phyloP scores from a whole-genome alignment of 2,329 filamentous ascomycete species.

The Mollisia scopiformis region DNA sequence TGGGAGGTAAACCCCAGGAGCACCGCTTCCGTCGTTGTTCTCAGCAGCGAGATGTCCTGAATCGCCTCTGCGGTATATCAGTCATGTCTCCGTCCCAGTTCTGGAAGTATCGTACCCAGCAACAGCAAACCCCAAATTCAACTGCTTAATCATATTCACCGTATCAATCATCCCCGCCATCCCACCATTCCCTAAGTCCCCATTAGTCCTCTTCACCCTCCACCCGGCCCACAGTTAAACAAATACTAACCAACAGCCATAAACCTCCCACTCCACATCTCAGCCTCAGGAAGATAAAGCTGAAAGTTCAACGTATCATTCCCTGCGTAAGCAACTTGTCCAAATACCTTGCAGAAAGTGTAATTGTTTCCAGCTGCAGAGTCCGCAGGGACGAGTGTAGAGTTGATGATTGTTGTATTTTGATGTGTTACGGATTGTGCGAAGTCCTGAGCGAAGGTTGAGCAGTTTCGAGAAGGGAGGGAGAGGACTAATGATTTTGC shows the following conservation, averaged over 20 bases:
- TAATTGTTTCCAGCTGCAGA: conserved; percentile 1
- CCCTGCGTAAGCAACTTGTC: conserved; percentile 19
- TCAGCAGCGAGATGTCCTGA: conserved; percentile 24
- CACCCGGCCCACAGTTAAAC: neutral
- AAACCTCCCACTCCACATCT: conserved; percentile 25
- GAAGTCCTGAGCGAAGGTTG: neutral
- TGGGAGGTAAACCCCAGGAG: conserved; percentile 5
- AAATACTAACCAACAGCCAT: conserved; percentile 24
- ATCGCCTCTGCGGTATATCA: conserved; percentile 6
- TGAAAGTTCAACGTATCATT: conserved; percentile 32
- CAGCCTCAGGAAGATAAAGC: conserved; percentile 27
- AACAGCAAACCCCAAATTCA: conserved; percentile 33
- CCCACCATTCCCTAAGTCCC: conserved; percentile 11
- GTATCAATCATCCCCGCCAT: neutral
- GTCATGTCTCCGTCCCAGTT: neutral
- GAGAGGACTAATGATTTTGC: neutral
- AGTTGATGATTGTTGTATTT: conserved; percentile 1
- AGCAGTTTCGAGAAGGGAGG: neutral
- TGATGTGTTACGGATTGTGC: neutral
- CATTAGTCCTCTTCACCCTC: neutral
- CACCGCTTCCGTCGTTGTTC: neutral
- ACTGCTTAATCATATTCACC: conserved; percentile 1
- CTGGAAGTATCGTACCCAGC: conserved; percentile 4
- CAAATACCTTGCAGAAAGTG: conserved; percentile 26
- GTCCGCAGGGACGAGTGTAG: neutral